Evolutionary conservation across 202 grass and related monocot genomes (phyloP), one percentile per base, ranked within the genome.

Genomic region (Setaria italica): DNA sequence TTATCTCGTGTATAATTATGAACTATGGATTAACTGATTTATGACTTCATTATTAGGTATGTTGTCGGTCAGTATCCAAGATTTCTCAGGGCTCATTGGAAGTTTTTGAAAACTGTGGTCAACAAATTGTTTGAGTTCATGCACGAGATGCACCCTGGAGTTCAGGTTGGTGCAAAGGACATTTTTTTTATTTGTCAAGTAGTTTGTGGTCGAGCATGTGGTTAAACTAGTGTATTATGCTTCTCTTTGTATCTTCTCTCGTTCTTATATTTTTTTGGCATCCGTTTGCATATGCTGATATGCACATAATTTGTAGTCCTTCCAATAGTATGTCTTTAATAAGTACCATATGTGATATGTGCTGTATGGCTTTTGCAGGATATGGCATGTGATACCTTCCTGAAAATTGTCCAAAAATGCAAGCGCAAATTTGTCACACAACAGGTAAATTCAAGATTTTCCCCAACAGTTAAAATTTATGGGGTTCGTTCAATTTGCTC

Each of bases 111-210:
- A 84, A 99, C 97, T 7, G 97, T 99, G 46, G 94, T 99, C 45
- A 99, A 99, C 82, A 99, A 99, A 68, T 92, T 99, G 76, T 99
- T 99, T 77, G 97, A 99, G 88, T 99, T 99, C 84, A 99, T 99
- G 97, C 97, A 99, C 69, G 97, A 99, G 87, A 97, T 92, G 86
- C 97, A 99, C 86, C 97, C 97, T 81, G 97, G 97, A 85, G 97
- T 99, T 91, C 97, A 99, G 94, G 97, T 99, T 37, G 72, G 77
- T 77, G 32, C 37, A 72, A 25, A 53, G 20, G 7, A 13, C 30
- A 77, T 56, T 7, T 53, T 53, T 55, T 83, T 73, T 73, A 53
- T 57, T 42, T 6, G 11, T 67, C n/a, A 32, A 84, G 9, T 77
- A 76, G 21, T 77, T 43, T 86, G 20, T 71, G 39, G 7, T 9